Conservation (phyloP, 306 rosid genomes). For the Acacia confusa region DNA sequence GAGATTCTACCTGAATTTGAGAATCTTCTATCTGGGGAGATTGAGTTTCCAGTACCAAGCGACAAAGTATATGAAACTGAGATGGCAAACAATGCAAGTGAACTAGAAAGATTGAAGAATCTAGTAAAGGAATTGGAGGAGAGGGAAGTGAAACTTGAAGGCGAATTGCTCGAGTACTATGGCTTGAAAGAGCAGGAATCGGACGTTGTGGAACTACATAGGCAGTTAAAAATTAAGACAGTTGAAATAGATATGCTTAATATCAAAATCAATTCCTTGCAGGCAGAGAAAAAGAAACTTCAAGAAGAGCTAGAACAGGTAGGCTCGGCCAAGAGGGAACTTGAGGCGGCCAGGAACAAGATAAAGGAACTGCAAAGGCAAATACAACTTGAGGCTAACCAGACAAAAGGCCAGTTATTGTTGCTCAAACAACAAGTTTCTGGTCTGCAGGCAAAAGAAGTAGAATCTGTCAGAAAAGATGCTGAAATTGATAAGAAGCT, state of each 20-base stretch:
- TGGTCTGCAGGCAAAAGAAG: conserved; percentile 77
- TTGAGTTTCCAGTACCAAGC: conserved; percentile 64
- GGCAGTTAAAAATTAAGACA: conserved; percentile 74
- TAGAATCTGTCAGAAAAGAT: conserved; percentile 72
- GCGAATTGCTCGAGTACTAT: conserved; percentile 83
- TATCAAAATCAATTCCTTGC: conserved; percentile 76
- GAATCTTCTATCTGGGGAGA: conserved; percentile 79
- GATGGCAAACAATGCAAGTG: conserved; percentile 81
- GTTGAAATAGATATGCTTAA: conserved; percentile 79
- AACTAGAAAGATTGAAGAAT: conserved; percentile 57
- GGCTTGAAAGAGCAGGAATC: conserved; percentile 85
- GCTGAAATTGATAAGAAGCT: conserved; percentile 68
- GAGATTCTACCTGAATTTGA: conserved; percentile 80
- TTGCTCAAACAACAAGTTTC: conserved; percentile 92
- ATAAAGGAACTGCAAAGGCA: conserved; percentile 91
- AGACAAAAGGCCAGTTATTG: conserved; percentile 83
- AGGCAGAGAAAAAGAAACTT: conserved; percentile 84
- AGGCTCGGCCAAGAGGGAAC: conserved; percentile 65
- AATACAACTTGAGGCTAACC: conserved; percentile 84
- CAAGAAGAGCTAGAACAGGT: conserved; percentile 69
- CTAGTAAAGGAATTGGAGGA: conserved; percentile 89
- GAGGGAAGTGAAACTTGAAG: conserved; percentile 92
- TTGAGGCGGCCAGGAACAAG: conserved; percentile 79
- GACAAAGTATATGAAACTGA: conserved; percentile 66
- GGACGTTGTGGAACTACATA: conserved; percentile 62